phyloP scores from a whole-genome alignment of 805 yeast genomes.

The Lipomyces kockii region DNA sequence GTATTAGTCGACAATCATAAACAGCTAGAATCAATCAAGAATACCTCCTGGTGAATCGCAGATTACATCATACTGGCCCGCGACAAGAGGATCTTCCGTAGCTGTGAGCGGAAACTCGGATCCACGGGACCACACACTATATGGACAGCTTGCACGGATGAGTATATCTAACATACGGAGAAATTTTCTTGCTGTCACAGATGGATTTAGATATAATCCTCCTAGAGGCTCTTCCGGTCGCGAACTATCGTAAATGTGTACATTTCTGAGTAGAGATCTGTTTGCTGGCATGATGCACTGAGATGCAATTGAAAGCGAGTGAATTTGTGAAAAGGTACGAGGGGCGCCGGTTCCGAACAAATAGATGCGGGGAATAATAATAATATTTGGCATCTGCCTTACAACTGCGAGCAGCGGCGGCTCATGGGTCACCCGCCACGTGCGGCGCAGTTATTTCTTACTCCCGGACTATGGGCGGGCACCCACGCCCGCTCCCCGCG shows the following conservation, averaged over 20 bases:
- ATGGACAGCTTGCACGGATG: neutral
- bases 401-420: too few species aligned
- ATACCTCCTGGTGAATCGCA: slow-evolving; percentile 1
- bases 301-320: too few species aligned
- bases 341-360: too few species aligned
- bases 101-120: neutral
- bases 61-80: neutral
- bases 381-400: too few species aligned
- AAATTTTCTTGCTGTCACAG: neutral
- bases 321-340: too few species aligned
- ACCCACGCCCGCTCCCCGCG: too few species aligned
- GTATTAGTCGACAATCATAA: neutral
- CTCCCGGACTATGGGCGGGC: too few species aligned
- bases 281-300: neutral
- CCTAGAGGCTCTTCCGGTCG: neutral
- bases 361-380: too few species aligned
- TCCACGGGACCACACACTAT: neutral
- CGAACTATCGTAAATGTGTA: neutral
- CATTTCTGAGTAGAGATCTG: slow-evolving; percentile 1
- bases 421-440: too few species aligned
- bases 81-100: neutral
- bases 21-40: neutral
- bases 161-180: neutral
- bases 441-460: too few species aligned
- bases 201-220: neutral